Evolutionary conservation across 805 yeast genomes (phyloP), one percentile per base, ranked within the genome.

Genomic region (Teunomyces aglyptinius): DNA sequence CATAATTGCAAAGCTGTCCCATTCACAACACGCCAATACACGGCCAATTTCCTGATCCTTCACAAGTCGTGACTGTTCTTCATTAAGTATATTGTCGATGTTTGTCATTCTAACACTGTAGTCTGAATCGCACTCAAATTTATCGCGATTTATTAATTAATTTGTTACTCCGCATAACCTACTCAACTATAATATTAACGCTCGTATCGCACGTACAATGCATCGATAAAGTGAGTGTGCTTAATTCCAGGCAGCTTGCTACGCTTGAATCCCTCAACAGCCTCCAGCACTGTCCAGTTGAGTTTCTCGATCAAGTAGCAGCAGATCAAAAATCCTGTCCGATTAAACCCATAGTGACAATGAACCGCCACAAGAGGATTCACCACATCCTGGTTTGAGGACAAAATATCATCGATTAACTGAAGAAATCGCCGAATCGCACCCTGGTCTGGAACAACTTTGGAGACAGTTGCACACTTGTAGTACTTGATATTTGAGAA

Each of bases 261-360:
- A 0, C 38, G 52, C 40, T 67, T 72, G 59, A 83, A 86, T 0
- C 82, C 82, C 10, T 71, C 76, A 12, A 86, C 71, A 0, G 92
- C 87, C 40, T 82, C 86, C 31, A 69, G 67, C 2, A 85, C 87
- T 3, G 73, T 57, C 78, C 85, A 79, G 0, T 81, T 81, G 27
- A 79, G 61, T 43, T 66, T 68, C 56, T 84, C 89, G 19, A 86
- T 73, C 56, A 86, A 66, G 58, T 82, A 86, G 56, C 86, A 79
- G 58, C 88, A 82, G 15, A 86, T 79, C 43, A 86, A 70, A 55
- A 80, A 86, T 2, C 94, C 92, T 0, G 92, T 86, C 47, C 92
- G 68, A 60, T 86, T 86, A 64, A 85, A 87, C 5, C 92, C 94
- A 58, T 86, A 86, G 60, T 86, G 94, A 59, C 94, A 86, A 61